Percentiles rank a stretch among this genome's conserved stretches.
These are phyloP conservation scores for Symbiodinium pilosum DNA, from an alignment of 73 alveolate genomes.

Conservation along the genomic window DNA sequence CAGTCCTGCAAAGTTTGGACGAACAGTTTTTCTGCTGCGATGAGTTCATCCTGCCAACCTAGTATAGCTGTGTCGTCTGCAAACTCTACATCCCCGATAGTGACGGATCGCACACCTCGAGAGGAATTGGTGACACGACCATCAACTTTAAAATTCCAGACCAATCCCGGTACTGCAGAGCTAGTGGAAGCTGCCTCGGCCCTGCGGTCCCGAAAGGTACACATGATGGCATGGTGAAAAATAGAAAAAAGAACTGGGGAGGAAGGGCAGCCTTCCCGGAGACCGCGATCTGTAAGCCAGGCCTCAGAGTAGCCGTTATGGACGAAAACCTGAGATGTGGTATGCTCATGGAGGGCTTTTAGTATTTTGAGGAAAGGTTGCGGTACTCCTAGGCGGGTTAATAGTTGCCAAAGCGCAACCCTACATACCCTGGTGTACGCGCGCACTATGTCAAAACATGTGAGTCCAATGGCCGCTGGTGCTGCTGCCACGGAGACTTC, in stretches of 20 bases:
- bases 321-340: background rate
- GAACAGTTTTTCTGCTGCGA: background rate
- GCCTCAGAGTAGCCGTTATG: background rate
- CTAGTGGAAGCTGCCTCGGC: background rate
- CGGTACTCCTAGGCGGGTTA: background rate
- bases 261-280: slow-evolving; percentile 45
- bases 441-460: slow-evolving; percentile 9
- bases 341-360: slow-evolving; percentile 2
- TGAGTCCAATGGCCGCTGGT: background rate
- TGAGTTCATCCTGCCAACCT: background rate
- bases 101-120: background rate
- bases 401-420: background rate
- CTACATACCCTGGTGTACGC: slow-evolving; percentile 46
- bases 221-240: background rate
- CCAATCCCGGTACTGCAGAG: background rate
- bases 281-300: slow-evolving; percentile 2
- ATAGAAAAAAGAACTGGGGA: background rate
- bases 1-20: background rate
- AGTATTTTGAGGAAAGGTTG: background rate
- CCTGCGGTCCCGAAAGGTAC: background rate
- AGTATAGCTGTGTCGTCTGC: background rate
- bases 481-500: background rate
- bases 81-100: slow-evolving; percentile 13
- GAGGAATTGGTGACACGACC: background rate
- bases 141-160: slow-evolving; percentile 3